Evolutionary conservation across 2,329 filamentous ascomycete species (phyloP).

Genomic region (Clonostachys solani): DNA sequence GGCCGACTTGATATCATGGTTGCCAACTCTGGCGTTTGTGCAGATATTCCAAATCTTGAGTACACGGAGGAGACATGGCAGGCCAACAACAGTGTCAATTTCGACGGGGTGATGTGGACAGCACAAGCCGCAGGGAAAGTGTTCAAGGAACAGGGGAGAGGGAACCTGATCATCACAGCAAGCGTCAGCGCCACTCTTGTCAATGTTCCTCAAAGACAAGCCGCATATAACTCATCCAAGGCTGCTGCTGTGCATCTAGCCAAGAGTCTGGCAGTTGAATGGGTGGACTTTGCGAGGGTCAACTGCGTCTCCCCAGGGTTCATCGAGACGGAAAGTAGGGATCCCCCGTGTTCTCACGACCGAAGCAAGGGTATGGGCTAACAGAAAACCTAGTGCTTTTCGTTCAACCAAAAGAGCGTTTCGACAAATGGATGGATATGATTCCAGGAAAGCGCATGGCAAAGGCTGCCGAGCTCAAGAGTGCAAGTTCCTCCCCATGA

Average conservation of each 20-base stretch:
- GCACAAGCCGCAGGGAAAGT: slow-evolving; percentile 33
- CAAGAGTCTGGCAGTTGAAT: slow-evolving; percentile 67
- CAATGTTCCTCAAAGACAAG: slow-evolving; percentile 70
- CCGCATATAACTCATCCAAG: slow-evolving; percentile 69
- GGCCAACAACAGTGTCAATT: slow-evolving; percentile 31
- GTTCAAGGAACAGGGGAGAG: slow-evolving; percentile 24
- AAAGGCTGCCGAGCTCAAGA: slow-evolving; percentile 61
- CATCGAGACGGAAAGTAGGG: slow-evolving; percentile 36
- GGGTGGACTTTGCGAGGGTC: slow-evolving; percentile 37
- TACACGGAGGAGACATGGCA: slow-evolving; percentile 31
- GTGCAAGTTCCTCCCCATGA: slow-evolving; percentile 28
- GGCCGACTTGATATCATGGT: slow-evolving; percentile 33
- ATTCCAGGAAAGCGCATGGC: slow-evolving; percentile 65
- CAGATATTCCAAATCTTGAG: slow-evolving; percentile 27
- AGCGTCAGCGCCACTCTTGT: slow-evolving; percentile 32
- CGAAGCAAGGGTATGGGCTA: slow-evolving; percentile 62
- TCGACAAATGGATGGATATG: slow-evolving; percentile 54
- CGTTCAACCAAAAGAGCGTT: slow-evolving; percentile 57
- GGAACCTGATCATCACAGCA: slow-evolving; percentile 32
- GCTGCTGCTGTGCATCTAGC: slow-evolving; percentile 56
- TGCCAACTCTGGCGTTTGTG: slow-evolving; percentile 33
- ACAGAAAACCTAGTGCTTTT: slow-evolving; percentile 60
- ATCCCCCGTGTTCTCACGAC: slow-evolving; percentile 58
- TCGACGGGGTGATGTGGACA: slow-evolving; percentile 35
- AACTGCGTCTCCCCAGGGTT: slow-evolving; percentile 1